Conservation (phyloP, 306 rosid genomes). For the Dalbergia oliveri region DNA sequence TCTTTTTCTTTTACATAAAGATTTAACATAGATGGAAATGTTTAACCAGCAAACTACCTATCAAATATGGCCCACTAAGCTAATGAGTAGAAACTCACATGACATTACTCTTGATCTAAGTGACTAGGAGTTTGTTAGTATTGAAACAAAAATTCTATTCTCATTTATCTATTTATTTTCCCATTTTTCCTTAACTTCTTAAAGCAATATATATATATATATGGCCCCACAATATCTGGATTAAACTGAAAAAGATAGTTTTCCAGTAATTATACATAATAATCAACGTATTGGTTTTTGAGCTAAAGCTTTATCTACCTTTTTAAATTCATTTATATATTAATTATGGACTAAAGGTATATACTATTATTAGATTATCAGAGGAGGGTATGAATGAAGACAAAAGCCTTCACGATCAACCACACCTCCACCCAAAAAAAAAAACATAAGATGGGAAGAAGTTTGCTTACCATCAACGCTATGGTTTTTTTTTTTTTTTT, state of each 20-base stretch:
- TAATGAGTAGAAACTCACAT: too few relatives aligned
- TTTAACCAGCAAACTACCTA: slow-evolving; percentile 14
- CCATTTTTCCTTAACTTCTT: too few relatives aligned
- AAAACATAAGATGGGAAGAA: not conserved
- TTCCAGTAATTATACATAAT: not conserved
- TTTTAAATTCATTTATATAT: not conserved
- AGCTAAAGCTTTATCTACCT: slow-evolving; percentile 25
- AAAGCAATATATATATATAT: too few relatives aligned
- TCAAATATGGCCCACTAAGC: not conserved
- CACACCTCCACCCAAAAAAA: not conserved
- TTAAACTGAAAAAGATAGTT: not conserved
- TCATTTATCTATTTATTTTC: too few relatives aligned
- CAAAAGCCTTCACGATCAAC: slow-evolving; percentile 5
- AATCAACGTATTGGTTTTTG: not conserved
- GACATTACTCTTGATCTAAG: too few relatives aligned
- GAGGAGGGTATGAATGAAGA: slow-evolving; percentile 23
- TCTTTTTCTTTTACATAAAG: not conserved
- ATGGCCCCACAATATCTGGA: slow-evolving; percentile 1
- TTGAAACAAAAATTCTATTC: too few relatives aligned
- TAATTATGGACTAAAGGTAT: not conserved
- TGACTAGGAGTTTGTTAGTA: too few relatives aligned
- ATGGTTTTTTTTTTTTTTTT: not conserved
- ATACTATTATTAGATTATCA: not conserved
- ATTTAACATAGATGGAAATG: not conserved
- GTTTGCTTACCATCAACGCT: slow-evolving; percentile 44